Conservation (phyloP, 306 rosid species). For the Astragalus membranaceus region DNA sequence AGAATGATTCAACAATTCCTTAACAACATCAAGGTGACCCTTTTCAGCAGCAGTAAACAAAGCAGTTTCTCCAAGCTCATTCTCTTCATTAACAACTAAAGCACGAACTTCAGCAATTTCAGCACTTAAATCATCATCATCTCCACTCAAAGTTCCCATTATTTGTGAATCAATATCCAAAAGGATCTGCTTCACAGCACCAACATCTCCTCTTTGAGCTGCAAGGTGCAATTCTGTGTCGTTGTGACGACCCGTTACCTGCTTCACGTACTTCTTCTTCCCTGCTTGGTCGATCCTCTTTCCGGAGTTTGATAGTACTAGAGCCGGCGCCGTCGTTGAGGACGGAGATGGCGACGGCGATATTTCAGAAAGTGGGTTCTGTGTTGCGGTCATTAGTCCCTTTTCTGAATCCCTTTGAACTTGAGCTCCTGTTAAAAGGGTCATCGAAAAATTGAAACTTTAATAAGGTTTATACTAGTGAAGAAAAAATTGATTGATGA, state of each 20-base stretch:
- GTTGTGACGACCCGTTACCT: conserved; percentile 94
- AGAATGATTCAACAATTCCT: conserved; percentile 73
- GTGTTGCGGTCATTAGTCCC: conserved; percentile 32
- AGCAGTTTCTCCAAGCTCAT: conserved; percentile 85
- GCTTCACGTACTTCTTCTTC: conserved; percentile 95
- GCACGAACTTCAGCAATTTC: conserved; percentile 95
- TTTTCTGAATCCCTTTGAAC: conserved; percentile 41
- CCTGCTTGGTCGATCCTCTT: conserved; percentile 95
- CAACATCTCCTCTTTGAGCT: conserved; percentile 89
- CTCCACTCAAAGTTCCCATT: conserved; percentile 50
- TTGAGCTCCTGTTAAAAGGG: conserved; percentile 39
- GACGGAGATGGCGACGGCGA: conserved; percentile 78
- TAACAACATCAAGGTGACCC: conserved; percentile 79
- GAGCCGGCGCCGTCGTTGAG: conserved; percentile 81
- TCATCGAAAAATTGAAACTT: conserved; percentile 2
- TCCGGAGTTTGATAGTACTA: conserved; percentile 87
- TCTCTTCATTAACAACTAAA: conserved; percentile 74
- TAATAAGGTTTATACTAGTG: neutral
- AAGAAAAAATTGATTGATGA: neutral
- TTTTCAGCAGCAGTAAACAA: conserved; percentile 81
- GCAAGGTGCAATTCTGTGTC: conserved; percentile 96
- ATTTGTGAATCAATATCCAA: conserved; percentile 69
- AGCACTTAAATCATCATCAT: conserved; percentile 34
- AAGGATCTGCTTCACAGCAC: conserved; percentile 82
- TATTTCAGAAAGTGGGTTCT: conserved; percentile 34